Conservation (phyloP, 148 eudicot species). For the Vaccinium macrocarpon region DNA sequence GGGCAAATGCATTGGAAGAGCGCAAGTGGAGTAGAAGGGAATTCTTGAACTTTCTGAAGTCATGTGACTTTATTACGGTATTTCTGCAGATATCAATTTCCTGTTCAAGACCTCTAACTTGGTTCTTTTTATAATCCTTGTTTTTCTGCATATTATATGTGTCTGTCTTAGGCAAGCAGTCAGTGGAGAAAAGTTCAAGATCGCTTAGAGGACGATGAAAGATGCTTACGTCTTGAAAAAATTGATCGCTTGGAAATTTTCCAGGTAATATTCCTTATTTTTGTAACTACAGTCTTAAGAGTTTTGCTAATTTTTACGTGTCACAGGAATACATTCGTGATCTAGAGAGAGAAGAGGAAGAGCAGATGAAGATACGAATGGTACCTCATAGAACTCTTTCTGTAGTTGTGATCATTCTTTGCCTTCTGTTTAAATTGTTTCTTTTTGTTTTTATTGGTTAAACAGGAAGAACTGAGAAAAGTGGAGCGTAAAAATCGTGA, state of each 20-base stretch:
- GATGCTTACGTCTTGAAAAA: constrained; percentile 86
- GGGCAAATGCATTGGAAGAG: constrained; percentile 78
- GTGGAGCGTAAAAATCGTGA: constrained; percentile 92
- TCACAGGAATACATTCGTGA: constrained; percentile 85
- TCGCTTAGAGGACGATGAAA: constrained; percentile 87
- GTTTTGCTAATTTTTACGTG: constrained; percentile 15
- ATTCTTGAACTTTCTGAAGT: constrained; percentile 73
- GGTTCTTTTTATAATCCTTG: neutral
- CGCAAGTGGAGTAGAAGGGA: constrained; percentile 56
- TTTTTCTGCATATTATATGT: constrained; percentile 5
- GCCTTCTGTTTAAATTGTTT: neutral
- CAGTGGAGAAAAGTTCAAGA: constrained; percentile 98
- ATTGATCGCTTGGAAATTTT: constrained; percentile 86
- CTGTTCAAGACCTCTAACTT: neutral
- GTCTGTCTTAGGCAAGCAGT: constrained; percentile 69
- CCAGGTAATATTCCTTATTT: constrained; percentile 45
- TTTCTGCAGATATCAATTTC: constrained; percentile 4
- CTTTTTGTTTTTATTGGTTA: constrained; percentile 9
- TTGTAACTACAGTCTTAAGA: neutral
- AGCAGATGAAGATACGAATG: constrained; percentile 77
- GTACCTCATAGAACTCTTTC: constrained; percentile 28
- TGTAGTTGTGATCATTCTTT: constrained; percentile 1
- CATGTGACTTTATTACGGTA: constrained; percentile 95
- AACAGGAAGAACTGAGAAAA: constrained; percentile 85
- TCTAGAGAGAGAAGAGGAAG: constrained; percentile 94